A percentile compares a stretch with the other conserved stretches of the same genome.
phyloP scores from a whole-genome alignment of 768 basidiomycete genomes.

The Serendipita sp. region DNA sequence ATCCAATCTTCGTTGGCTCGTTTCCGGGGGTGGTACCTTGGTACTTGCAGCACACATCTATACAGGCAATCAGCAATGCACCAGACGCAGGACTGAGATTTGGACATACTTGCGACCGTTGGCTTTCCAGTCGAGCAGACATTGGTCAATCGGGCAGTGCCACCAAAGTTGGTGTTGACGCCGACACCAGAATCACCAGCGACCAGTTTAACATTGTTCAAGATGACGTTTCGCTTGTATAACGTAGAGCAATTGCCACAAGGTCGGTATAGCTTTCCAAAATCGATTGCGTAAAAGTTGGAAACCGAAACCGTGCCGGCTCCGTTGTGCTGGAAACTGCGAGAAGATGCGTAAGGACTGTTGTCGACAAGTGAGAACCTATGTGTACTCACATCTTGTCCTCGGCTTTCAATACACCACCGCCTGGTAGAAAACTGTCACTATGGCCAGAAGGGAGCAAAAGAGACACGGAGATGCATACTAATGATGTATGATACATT shows the following conservation, averaged over 20 bases:
- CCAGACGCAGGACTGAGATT: not conserved
- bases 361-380: not conserved
- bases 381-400: not conserved
- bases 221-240: constrained; percentile 4
- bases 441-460: not conserved
- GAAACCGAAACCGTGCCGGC: constrained; percentile 4
- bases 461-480: not conserved
- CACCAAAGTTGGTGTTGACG: constrained; percentile 7
- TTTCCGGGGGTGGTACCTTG: constrained; percentile 3
- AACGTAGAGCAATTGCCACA: not conserved
- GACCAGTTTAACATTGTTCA: constrained; percentile 4
- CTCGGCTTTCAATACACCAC: not conserved
- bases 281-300: not conserved
- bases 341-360: not conserved
- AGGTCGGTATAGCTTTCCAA: not conserved
- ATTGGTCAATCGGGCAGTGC: constrained; percentile 5
- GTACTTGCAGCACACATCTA: constrained; percentile 1
- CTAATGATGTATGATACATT: constrained; percentile 15
- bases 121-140: constrained; percentile 9
- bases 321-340: not conserved
- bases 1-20: not conserved
- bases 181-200: constrained; percentile 7
- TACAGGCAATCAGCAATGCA: not conserved
- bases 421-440: not conserved
- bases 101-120: not conserved